Evolutionary conservation across 1,284 basidiomycete species (phyloP).

Genomic region (Ganoderma lingzhi): DNA sequence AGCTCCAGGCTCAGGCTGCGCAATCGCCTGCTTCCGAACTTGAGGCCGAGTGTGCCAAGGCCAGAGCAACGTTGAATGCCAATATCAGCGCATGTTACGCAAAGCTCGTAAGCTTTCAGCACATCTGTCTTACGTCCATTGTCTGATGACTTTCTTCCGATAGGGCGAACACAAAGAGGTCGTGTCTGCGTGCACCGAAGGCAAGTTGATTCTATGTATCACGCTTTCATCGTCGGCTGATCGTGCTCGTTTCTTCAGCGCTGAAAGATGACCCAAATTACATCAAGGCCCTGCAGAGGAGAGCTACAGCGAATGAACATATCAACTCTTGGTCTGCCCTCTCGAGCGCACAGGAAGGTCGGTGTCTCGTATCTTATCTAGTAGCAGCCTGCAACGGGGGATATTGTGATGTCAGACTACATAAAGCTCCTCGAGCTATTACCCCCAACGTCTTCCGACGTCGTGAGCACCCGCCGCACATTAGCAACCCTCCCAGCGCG

Average conservation of each 20-base stretch:
- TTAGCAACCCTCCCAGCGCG: constrained; percentile 69
- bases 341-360: constrained; percentile 86
- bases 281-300: constrained; percentile 88
- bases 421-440: constrained; percentile 71
- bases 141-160: neutral
- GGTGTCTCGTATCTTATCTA: neutral
- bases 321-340: constrained; percentile 87
- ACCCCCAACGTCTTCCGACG: constrained; percentile 62
- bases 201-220: constrained; percentile 43
- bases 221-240: constrained; percentile 17
- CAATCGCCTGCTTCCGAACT: constrained; percentile 39
- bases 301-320: constrained; percentile 85
- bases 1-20: constrained; percentile 22
- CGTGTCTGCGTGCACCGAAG: constrained; percentile 79
- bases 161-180: constrained; percentile 81
- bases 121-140: neutral
- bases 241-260: constrained; percentile 56
- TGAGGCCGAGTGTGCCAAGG: constrained; percentile 58
- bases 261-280: constrained; percentile 87
- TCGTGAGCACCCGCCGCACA: constrained; percentile 55
- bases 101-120: constrained; percentile 64
- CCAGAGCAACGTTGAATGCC: constrained; percentile 74
- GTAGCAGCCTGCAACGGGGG: constrained; percentile 1
- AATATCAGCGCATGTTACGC: constrained; percentile 86
- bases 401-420: constrained; percentile 67